These are phyloP conservation scores for Termitomyces sp. DNA, from an alignment of 768 basidiomycete genomes.

Conservation along the genomic window DNA sequence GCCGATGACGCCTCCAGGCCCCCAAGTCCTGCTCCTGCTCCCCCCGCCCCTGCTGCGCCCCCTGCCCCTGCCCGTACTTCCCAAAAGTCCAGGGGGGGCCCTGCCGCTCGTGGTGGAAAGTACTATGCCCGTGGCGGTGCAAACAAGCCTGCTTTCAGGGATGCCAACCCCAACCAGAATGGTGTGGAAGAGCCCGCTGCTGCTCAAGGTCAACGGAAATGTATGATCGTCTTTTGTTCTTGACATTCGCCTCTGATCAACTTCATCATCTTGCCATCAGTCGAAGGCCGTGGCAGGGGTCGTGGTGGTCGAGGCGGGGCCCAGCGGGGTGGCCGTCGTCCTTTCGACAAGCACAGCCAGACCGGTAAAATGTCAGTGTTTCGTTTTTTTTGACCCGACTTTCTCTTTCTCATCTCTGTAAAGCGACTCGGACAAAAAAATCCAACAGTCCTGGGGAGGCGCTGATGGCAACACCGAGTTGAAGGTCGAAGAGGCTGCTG, in stretches of 20 bases:
- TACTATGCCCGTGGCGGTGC: constrained; percentile 64
- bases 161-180: constrained; percentile 34
- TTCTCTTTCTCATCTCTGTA: background rate
- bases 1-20: constrained; percentile 47
- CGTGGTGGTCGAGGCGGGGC: constrained; percentile 46
- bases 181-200: constrained; percentile 28
- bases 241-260: constrained; percentile 1
- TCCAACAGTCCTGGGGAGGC: constrained; percentile 93
- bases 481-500: constrained; percentile 73
- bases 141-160: constrained; percentile 32
- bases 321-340: constrained; percentile 60
- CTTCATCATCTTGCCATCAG: constrained; percentile 21
- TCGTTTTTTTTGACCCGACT: background rate
- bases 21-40: constrained; percentile 32
- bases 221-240: constrained; percentile 20
- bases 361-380: constrained; percentile 76
- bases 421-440: constrained; percentile 93
- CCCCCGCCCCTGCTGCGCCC: constrained; percentile 30
- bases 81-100: constrained; percentile 48
- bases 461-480: constrained; percentile 84
- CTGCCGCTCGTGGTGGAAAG: constrained; percentile 59
- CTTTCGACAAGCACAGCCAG: constrained; percentile 81
- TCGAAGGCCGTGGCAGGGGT: constrained; percentile 47
- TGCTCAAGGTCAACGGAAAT: constrained; percentile 29
- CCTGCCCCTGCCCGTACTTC: constrained; percentile 35